phyloP scores from a whole-genome alignment of 2,329 filamentous ascomycete species.

The Talaromyces verruculosus region DNA sequence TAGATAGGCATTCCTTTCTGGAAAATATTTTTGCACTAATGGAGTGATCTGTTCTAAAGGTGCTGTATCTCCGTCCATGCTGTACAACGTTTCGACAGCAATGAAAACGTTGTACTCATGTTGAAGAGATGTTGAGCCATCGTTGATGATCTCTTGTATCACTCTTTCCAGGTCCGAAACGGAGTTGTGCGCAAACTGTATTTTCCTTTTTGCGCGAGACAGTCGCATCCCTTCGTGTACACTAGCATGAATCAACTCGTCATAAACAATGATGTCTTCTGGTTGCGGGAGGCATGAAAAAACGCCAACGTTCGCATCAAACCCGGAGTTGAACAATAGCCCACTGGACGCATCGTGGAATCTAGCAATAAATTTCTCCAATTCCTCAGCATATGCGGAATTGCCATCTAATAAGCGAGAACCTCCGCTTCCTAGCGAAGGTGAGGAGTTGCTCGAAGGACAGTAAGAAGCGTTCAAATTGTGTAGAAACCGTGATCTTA shows the following conservation, averaged over 20 bases:
- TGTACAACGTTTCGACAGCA: constrained; percentile 71
- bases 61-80: constrained; percentile 77
- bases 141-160: constrained; percentile 33
- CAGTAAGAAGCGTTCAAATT: constrained; percentile 7
- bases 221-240: constrained; percentile 74
- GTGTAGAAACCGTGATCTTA: constrained; percentile 14
- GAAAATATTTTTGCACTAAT: constrained; percentile 57
- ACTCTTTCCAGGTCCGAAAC: constrained; percentile 39
- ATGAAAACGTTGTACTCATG: constrained; percentile 61
- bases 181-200: constrained; percentile 52
- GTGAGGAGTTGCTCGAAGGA: not conserved
- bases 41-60: constrained; percentile 62
- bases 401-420: constrained; percentile 66
- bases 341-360: constrained; percentile 61
- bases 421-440: constrained; percentile 19
- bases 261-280: constrained; percentile 66
- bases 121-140: constrained; percentile 33
- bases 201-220: constrained; percentile 54
- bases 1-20: constrained; percentile 56
- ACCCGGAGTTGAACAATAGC: constrained; percentile 64
- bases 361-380: constrained; percentile 58
- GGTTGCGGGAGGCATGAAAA: constrained; percentile 61
- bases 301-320: constrained; percentile 65
- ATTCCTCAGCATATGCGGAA: constrained; percentile 57
- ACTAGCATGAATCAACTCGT: constrained; percentile 75